Evolutionary conservation across 768 basidiomycete species (phyloP).

Genomic region (Lactarius deliciosus): DNA sequence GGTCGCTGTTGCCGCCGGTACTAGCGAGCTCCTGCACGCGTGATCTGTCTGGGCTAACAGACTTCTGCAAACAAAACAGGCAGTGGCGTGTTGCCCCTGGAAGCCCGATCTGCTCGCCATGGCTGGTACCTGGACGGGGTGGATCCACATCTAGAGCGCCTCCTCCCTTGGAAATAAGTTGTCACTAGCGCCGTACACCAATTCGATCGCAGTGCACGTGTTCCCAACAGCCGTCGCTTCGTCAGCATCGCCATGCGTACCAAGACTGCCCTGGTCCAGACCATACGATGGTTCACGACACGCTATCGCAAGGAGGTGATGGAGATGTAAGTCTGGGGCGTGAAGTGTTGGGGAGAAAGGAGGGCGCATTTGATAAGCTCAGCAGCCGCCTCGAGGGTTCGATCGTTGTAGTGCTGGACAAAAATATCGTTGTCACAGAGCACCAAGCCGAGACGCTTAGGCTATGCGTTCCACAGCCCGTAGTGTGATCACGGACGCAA

Average conservation of each 20-base stretch:
- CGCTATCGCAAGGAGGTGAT: conserved; percentile 65
- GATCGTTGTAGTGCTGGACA: no score
- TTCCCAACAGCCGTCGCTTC: conserved; percentile 53
- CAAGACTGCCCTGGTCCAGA: conserved; percentile 38
- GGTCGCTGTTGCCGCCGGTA: background rate
- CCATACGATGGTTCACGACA: conserved; percentile 40
- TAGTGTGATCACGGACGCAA: background rate
- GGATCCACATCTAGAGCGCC: conserved; percentile 53
- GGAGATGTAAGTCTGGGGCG: conserved; percentile 64
- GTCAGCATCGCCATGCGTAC: conserved; percentile 57
- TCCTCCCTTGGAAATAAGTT: conserved; percentile 44
- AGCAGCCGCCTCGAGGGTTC: conserved; percentile 15
- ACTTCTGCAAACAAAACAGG: conserved; percentile 39
- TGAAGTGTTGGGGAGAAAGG: conserved; percentile 21
- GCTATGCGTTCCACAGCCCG: background rate
- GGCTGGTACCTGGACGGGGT: conserved; percentile 66
- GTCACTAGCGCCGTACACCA: conserved; percentile 42
- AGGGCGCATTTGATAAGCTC: conserved; percentile 28
- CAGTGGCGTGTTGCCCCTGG: conserved; percentile 76
- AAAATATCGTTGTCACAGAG: no score
- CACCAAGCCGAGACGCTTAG: no score
- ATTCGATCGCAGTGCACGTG: conserved; percentile 48
- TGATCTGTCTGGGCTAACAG: conserved; percentile 17
- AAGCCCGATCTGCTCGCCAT: conserved; percentile 64
- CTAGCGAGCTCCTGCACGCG: background rate